Conservation (phyloP, 2,329 filamentous ascomycete genomes). For the Cytospora chrysosperma region DNA sequence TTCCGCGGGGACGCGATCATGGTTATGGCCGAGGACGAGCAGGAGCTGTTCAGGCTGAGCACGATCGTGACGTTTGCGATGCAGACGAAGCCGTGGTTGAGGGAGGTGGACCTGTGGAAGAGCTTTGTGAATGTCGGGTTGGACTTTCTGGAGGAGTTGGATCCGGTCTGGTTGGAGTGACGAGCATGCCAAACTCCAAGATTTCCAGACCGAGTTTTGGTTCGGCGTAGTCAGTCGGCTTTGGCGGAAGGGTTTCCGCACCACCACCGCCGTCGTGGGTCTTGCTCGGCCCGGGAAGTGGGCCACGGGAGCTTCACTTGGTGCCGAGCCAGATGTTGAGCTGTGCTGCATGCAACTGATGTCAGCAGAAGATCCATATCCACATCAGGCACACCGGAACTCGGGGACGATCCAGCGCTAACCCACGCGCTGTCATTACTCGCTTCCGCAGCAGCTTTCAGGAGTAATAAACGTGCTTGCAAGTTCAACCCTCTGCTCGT, state of each 20-base stretch:
- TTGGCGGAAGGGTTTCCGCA: constrained; percentile 3
- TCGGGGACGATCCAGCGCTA: no score
- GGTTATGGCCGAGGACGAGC: constrained; percentile 44
- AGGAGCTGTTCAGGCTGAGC: constrained; percentile 40
- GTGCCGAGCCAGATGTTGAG: no score
- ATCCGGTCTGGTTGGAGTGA: constrained; percentile 39
- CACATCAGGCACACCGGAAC: no score
- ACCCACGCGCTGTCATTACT: no score
- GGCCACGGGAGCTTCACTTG: neutral
- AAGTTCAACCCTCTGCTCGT: no score
- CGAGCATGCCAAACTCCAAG: no score
- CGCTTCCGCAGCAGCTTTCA: no score
- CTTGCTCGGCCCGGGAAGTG: neutral
- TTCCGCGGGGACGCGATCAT: constrained; percentile 44
- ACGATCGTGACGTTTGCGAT: constrained; percentile 44
- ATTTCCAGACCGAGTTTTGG: neutral
- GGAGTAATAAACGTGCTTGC: no score
- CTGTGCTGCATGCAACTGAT: no score
- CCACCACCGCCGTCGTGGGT: neutral
- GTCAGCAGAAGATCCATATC: no score
- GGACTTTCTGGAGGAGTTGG: constrained; percentile 42
- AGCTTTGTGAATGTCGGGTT: constrained; percentile 49
- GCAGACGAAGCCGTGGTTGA: constrained; percentile 47
- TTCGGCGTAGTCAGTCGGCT: no score
- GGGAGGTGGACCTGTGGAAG: constrained; percentile 52